Evolutionary conservation across 108 stramenopile genomes (phyloP).

Genomic region (Cylindrotheca fusiformis): DNA sequence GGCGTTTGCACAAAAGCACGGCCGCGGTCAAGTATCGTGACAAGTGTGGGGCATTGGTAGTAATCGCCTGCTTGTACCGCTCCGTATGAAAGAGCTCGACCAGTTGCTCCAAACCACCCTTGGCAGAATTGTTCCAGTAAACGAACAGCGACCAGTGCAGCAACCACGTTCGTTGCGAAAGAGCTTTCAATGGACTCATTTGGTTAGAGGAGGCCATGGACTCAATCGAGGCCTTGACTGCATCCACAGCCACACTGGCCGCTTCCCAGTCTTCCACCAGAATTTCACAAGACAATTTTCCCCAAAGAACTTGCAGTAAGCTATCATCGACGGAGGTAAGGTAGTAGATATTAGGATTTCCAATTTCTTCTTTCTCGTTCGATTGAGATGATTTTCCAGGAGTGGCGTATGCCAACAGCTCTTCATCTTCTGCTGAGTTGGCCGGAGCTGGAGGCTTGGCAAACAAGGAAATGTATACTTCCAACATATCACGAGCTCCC

Average conservation of each 20-base stretch:
- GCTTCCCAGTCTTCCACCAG: constrained; percentile 91
- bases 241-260: constrained; percentile 76
- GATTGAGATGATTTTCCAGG: constrained; percentile 33
- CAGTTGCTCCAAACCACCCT: constrained; percentile 82
- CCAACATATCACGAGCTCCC: constrained; percentile 73
- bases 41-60: constrained; percentile 97
- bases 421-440: constrained; percentile 56
- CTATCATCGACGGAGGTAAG: constrained; percentile 59
- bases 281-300: constrained; percentile 88
- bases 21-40: constrained; percentile 96
- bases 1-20: constrained; percentile 92
- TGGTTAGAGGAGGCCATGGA: constrained; percentile 48
- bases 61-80: constrained; percentile 95
- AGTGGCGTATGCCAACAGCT: constrained; percentile 26
- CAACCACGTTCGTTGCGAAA: constrained; percentile 97
- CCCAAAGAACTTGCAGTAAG: constrained; percentile 88
- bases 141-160: constrained; percentile 98
- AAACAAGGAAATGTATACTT: constrained; percentile 81
- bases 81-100: constrained; percentile 86
- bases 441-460: constrained; percentile 57
- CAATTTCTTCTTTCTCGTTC: constrained; percentile 45
- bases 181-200: constrained; percentile 80
- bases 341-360: constrained; percentile 82
- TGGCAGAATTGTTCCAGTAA: constrained; percentile 92
- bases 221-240: constrained; percentile 84